Evolutionary conservation across 345 rosid species (phyloP).

Genomic region (Salix udensis): DNA sequence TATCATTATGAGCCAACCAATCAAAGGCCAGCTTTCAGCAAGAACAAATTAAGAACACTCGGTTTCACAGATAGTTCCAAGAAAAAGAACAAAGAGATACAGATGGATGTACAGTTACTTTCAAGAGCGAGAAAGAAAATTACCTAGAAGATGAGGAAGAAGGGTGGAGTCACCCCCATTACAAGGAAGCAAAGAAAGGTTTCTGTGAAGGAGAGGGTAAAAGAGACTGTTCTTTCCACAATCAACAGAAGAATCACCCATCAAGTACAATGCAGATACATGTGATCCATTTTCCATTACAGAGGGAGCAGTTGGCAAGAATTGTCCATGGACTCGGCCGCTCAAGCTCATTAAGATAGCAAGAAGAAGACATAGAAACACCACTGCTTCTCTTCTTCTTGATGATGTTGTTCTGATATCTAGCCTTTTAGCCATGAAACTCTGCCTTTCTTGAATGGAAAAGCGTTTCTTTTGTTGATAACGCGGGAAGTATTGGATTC

Average conservation of each 20-base stretch:
- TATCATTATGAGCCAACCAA: too few relatives aligned
- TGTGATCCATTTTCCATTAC: neutral
- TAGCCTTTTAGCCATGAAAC: neutral
- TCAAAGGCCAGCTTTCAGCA: too few relatives aligned
- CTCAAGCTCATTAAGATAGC: neutral
- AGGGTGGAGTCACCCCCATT: slow-evolving; percentile 43
- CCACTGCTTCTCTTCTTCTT: neutral
- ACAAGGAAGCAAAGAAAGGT: slow-evolving; percentile 57
- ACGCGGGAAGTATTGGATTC: too few relatives aligned
- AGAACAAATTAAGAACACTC: too few relatives aligned
- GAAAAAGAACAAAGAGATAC: neutral
- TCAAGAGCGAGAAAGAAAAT: neutral
- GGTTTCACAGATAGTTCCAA: neutral
- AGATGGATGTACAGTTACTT: neutral
- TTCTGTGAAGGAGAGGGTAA: slow-evolving; percentile 45
- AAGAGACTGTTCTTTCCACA: slow-evolving; percentile 55
- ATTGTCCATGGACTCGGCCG: neutral
- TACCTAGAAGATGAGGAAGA: slow-evolving; percentile 61
- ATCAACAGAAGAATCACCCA: slow-evolving; percentile 73
- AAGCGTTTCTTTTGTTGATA: too few relatives aligned
- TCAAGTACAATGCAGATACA: slow-evolving; percentile 42
- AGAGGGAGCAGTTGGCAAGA: neutral
- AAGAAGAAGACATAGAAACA: neutral
- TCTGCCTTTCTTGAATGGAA: neutral
- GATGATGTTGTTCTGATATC: neutral